Percentiles rank a stretch among this genome's conserved stretches.
phyloP scores from a whole-genome alignment of 495 filamentous ascomycete genomes.

The Jackrogersella multiformis region DNA sequence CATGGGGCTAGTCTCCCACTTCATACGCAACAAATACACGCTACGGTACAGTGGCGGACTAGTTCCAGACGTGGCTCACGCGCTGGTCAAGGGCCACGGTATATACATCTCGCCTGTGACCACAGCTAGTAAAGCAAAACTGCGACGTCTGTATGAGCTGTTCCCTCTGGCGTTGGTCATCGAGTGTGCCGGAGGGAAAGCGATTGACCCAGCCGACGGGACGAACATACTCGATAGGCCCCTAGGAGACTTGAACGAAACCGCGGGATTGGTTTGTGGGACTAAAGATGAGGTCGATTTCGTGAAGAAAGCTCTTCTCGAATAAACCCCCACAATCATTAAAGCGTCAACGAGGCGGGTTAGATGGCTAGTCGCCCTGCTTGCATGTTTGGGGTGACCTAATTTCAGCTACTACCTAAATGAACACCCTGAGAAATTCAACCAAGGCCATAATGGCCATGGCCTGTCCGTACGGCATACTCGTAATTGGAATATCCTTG shows the following conservation, averaged over 20 bases:
- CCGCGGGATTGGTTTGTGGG: conserved; percentile 59
- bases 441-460: conserved; percentile 79
- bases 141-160: conserved; percentile 61
- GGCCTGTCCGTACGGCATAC: conserved; percentile 81
- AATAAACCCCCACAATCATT: background rate
- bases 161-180: conserved; percentile 60
- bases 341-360: background rate
- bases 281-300: conserved; percentile 56
- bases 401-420: conserved; percentile 39
- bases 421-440: conserved; percentile 69
- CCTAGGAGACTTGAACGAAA: conserved; percentile 54
- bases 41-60: conserved; percentile 62
- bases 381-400: background rate
- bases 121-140: conserved; percentile 55
- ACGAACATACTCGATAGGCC: conserved; percentile 48
- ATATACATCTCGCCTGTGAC: conserved; percentile 62
- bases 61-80: conserved; percentile 63
- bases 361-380: background rate
- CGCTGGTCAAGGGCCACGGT: conserved; percentile 62
- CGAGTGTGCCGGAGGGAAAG: conserved; percentile 61
- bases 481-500: conserved; percentile 71
- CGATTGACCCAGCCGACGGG: conserved; percentile 55
- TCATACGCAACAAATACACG: conserved; percentile 56
- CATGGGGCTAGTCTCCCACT: conserved; percentile 52
- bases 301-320: conserved; percentile 39